A percentile compares a stretch with the other conserved stretches of the same genome.
Evolutionary conservation across 2,329 filamentous ascomycete genomes (phyloP).

Genomic region (Scortechinia acanthostroma): DNA sequence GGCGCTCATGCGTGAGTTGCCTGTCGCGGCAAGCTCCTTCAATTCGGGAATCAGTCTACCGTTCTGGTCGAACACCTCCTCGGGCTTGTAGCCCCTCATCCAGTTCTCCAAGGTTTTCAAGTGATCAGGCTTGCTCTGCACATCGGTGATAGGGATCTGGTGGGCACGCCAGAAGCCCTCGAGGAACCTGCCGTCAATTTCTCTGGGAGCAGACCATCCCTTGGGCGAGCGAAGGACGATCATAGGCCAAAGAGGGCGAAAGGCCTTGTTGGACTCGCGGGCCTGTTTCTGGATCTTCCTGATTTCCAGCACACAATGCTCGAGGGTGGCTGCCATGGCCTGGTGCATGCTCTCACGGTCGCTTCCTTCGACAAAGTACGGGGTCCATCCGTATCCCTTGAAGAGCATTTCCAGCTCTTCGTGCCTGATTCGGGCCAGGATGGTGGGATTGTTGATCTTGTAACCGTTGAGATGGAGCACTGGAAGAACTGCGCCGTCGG

Average conservation of each 20-base stretch:
- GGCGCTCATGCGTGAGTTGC: slow-evolving; percentile 66
- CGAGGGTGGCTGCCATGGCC: slow-evolving; percentile 72
- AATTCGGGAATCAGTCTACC: slow-evolving; percentile 59
- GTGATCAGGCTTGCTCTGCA: slow-evolving; percentile 55
- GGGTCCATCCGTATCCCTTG: slow-evolving; percentile 70
- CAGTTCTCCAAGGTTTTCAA: slow-evolving; percentile 66
- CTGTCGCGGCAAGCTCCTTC: slow-evolving; percentile 55
- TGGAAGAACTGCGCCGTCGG: slow-evolving; percentile 70
- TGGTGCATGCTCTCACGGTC: slow-evolving; percentile 73
- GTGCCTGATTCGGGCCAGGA: slow-evolving; percentile 68
- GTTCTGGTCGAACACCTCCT: slow-evolving; percentile 58
- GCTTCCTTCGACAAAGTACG: slow-evolving; percentile 74
- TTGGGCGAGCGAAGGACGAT: slow-evolving; percentile 72
- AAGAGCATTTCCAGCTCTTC: slow-evolving; percentile 67
- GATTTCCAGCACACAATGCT: slow-evolving; percentile 67
- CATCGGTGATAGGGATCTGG: slow-evolving; percentile 70
- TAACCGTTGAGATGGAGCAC: slow-evolving; percentile 76
- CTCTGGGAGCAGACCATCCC: slow-evolving; percentile 72
- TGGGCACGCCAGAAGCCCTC: slow-evolving; percentile 75
- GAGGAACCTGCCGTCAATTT: slow-evolving; percentile 63
- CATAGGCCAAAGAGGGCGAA: slow-evolving; percentile 73
- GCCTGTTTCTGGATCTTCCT: slow-evolving; percentile 63
- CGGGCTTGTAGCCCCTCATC: slow-evolving; percentile 73
- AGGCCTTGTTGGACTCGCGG: slow-evolving; percentile 61
- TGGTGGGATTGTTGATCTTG: slow-evolving; percentile 76